Base-by-base conservation (phyloP, 169 alveolate genomes). In the Amoebophrya sp. region DNA sequence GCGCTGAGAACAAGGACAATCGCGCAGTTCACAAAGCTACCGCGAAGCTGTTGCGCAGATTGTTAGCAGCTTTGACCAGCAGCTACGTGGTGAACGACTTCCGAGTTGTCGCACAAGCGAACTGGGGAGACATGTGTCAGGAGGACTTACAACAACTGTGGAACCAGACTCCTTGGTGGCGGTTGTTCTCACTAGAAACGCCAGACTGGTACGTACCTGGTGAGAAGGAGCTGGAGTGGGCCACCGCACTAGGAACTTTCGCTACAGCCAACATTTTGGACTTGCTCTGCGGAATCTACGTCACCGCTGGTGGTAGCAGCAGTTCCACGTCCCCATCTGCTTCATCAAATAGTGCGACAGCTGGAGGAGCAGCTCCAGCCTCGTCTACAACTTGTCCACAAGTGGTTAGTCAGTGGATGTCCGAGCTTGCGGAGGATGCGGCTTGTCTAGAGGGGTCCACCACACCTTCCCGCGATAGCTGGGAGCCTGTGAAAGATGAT, bases 21-120 rank as follows among this genome's bases (percentile, higher is more conserved):
- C 65, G 65, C 65, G 65, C 65, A 18, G 65, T 47, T 47, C 65
- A 65, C 83, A 65, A 65, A 36, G 83, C 83, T 65, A 65, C 83
- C 36, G 83, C 83, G 26, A 65, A 65, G 83, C 26, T 65, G n/a
- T 26, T 65, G 0, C 83, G 83, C 3, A 29, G 83, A 0, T 18
- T 65, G 33, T 26, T 65, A 36, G 83, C 83, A 6, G 33, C 36
- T 6, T 36, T 65, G 33, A 0, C 39, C 33, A 65, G 83, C 83
- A 12, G 36, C 83, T 65, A 65, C 83, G 26, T 65, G 33, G 83
- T 65, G 83, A 65, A 65, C 83, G 83, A 65, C 33, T 65, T 65
- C 83, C 83, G 83, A 29, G 83, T 65, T 29, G 83, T 65, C 36
- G 1, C 33, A 29, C 39, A 26, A 6, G 26, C 2, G 83, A 36